Conservation (phyloP, 345 rosid genomes). For the Aquilaria yunnanensis region DNA sequence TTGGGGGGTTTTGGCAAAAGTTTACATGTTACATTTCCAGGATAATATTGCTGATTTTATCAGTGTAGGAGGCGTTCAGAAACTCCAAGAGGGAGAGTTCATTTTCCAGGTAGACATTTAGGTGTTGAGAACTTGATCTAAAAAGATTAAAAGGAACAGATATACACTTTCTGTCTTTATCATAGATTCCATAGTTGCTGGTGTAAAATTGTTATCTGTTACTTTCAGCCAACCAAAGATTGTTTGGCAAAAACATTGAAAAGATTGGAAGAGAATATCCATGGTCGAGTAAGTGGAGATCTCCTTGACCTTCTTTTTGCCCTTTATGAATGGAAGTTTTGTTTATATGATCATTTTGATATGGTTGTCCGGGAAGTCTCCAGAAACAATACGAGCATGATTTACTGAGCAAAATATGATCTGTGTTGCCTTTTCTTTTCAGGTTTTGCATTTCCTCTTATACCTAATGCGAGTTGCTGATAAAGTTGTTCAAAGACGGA, state of each 20-base stretch:
- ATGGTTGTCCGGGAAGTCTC: background rate
- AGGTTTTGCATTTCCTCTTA: conserved; percentile 52
- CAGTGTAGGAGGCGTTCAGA: conserved; percentile 50
- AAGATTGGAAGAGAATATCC: conserved; percentile 61
- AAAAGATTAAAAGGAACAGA: no score
- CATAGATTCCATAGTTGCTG: background rate
- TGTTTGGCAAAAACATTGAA: conserved; percentile 64
- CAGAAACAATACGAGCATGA: background rate
- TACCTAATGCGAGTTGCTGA: conserved; percentile 48
- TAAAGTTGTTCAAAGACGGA: conserved; percentile 39
- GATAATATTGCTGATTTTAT: conserved; percentile 63
- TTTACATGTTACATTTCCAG: conserved; percentile 19
- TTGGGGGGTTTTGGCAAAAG: background rate
- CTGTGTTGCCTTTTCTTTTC: conserved; percentile 8
- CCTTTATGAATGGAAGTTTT: no score
- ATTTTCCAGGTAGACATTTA: conserved; percentile 40
- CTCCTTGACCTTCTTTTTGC: no score
- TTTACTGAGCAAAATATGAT: background rate
- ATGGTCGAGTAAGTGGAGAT: conserved; percentile 46
- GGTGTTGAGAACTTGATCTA: background rate
- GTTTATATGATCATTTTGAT: no score
- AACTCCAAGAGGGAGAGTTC: conserved; percentile 61
- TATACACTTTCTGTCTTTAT: background rate
- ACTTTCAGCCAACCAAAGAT: conserved; percentile 57
- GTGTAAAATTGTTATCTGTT: background rate